Percentiles rank a stretch among this genome's conserved stretches.
Conservation (phyloP, 2,329 filamentous ascomycete genomes). For the Leptographium radiaticola region DNA sequence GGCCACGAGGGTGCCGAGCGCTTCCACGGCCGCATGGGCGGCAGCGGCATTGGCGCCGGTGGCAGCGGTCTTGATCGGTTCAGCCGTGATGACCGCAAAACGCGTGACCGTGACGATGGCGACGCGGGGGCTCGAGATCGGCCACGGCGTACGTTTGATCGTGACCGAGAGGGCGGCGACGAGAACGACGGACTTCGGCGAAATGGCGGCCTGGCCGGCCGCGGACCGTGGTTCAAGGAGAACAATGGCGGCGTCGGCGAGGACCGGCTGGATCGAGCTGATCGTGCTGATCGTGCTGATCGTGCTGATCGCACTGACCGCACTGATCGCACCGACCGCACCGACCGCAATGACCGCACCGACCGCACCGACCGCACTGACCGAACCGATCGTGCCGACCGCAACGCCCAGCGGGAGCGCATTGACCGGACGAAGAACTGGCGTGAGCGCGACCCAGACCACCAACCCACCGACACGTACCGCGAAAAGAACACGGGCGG, state of each 20-base stretch:
- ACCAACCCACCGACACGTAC: constrained; percentile 19
- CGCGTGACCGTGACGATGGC: constrained; percentile 32
- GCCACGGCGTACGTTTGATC: constrained; percentile 16
- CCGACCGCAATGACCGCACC: constrained; percentile 25
- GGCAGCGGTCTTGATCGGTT: constrained; percentile 35
- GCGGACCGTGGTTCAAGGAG: constrained; percentile 64
- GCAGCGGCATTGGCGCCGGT: constrained; percentile 24
- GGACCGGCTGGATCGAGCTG: constrained; percentile 14
- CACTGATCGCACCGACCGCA: constrained; percentile 5
- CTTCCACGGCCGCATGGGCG: constrained; percentile 50
- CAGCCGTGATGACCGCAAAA: constrained; percentile 41
- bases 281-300: neutral
- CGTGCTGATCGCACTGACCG: neutral
- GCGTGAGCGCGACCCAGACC: constrained; percentile 39
- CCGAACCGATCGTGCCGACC: constrained; percentile 16
- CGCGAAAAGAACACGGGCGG: constrained; percentile 33
- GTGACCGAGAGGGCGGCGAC: constrained; percentile 37
- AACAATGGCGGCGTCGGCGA: constrained; percentile 23
- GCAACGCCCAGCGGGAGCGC: constrained; percentile 33
- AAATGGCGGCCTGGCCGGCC: constrained; percentile 40
- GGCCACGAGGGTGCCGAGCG: constrained; percentile 59
- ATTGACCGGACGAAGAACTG: constrained; percentile 48
- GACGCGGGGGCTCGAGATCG: constrained; percentile 19
- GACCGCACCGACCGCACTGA: constrained; percentile 41
- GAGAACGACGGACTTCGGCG: constrained; percentile 43